Conservation (phyloP, 2,329 filamentous ascomycete species). For the Fusarium xylarioides region DNA sequence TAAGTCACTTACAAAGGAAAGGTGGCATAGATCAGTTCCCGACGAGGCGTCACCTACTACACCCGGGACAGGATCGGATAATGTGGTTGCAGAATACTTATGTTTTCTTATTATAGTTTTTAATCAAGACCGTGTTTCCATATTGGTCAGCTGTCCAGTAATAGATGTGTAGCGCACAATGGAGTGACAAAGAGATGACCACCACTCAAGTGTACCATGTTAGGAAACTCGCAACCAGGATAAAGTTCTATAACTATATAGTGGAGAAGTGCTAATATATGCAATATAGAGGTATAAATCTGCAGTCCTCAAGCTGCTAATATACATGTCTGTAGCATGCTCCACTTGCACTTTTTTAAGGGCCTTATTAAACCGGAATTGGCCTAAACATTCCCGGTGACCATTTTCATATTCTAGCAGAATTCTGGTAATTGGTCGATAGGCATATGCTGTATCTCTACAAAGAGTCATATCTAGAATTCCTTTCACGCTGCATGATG, state of each 20-base stretch:
- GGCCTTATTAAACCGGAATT: constrained; percentile 14
- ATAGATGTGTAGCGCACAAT: constrained; percentile 16
- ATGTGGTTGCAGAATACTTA: not conserved
- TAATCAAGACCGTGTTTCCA: not conserved
- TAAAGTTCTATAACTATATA: not conserved
- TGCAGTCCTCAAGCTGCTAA: constrained; percentile 13
- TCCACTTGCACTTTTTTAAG: not conserved
- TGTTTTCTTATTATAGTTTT: not conserved
- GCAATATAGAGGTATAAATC: constrained; percentile 16
- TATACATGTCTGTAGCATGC: not conserved
- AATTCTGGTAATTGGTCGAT: constrained; percentile 3
- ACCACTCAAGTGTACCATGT: constrained; percentile 11
- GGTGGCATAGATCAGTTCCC: not conserved
- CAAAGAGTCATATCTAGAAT: constrained; percentile 11
- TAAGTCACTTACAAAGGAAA: not conserved
- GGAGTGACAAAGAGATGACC: constrained; percentile 19
- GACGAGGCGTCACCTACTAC: not conserved
- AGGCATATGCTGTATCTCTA: not conserved
- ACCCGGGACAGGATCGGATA: not conserved
- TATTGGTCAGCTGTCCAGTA: not conserved
- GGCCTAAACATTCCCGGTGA: constrained; percentile 14
- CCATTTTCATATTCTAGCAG: constrained; percentile 11
- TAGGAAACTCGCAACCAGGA: constrained; percentile 10
- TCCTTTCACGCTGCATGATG: constrained; percentile 15
- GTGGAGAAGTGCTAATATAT: not conserved